Base-by-base conservation (phyloP, 768 basidiomycete genomes). In the Naganishia kalamii region DNA sequence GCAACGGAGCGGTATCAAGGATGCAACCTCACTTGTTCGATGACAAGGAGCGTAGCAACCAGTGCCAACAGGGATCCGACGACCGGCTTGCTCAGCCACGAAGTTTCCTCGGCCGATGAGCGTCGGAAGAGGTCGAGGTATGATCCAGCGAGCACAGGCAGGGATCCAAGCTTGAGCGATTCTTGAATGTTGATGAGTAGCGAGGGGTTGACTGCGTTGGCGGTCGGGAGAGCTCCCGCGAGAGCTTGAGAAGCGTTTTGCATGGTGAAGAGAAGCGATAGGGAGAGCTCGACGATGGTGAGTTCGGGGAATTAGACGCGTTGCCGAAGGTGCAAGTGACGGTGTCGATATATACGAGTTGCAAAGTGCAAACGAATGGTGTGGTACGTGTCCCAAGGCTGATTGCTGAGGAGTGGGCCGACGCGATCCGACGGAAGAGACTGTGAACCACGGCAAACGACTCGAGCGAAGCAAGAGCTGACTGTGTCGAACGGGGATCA, bases 1-100 rank as follows among this genome's bases (percentile, higher is more conserved):
- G 15, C 25, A 62, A 23, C 6, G 3, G 23, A 32, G 13, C 13
- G 1, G 32, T 29, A 33, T 2, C 25, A 48, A 10, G 23, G 8
- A 30, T 29, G 15, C 3, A 25, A 15, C n/a, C 65, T 43, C 13
- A 65, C 68, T 80, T 96, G 92, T 74, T 99, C 94, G 60, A 94
- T 82, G 49, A 85, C 80, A 54, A 99, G 85, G 44, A 99, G 84
- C 13, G 87, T 81, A 57, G 85, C 77, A 65, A 96, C 69, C 71
- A 94, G 76, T 43, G 85, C 86, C 46, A 76, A 66, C 43, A 76
- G 52, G 11, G 74, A 75, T 19, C 75, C 77, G 17, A 62, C 23
- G 1, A 44, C 44, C 4, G 63, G 51, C 48, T 57, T 67, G 33
- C 15, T 35, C 21, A 63, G 11, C 65, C 65, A 65, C 21, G 33